These are phyloP conservation scores for Fusarium falciforme DNA, from an alignment of 2,329 filamentous ascomycete genomes.

Conservation along the genomic window DNA sequence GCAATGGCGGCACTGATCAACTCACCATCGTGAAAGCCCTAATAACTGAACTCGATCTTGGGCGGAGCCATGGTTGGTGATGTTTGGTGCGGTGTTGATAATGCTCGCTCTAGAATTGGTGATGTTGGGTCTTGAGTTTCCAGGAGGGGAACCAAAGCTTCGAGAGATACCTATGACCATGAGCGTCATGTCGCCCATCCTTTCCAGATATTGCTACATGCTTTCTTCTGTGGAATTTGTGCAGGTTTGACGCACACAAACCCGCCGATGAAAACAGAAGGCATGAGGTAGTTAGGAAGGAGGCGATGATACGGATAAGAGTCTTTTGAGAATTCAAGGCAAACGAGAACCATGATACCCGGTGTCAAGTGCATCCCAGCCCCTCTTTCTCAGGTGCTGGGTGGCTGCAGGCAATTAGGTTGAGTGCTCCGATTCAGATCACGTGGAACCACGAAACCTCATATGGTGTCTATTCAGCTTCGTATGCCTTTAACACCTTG, in stretches of 20 bases:
- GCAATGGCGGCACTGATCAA: background rate
- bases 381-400: no score
- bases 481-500: no score
- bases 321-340: no score
- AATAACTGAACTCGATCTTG: background rate
- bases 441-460: no score
- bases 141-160: background rate
- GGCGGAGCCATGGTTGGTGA: background rate
- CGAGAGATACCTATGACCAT: background rate
- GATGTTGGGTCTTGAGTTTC: background rate
- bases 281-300: background rate
- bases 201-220: background rate
- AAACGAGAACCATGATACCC: no score
- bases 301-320: no score
- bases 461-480: no score
- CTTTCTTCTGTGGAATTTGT: background rate
- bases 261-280: background rate
- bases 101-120: background rate
- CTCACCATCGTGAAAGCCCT: background rate
- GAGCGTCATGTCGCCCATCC: accelerated
- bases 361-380: no score
- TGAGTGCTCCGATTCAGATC: no score
- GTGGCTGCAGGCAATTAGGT: no score
- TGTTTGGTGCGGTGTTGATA: background rate
- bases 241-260: background rate